phyloP scores from a whole-genome alignment of 352 stramenopile species.

The Phytophthora boehmeriae region DNA sequence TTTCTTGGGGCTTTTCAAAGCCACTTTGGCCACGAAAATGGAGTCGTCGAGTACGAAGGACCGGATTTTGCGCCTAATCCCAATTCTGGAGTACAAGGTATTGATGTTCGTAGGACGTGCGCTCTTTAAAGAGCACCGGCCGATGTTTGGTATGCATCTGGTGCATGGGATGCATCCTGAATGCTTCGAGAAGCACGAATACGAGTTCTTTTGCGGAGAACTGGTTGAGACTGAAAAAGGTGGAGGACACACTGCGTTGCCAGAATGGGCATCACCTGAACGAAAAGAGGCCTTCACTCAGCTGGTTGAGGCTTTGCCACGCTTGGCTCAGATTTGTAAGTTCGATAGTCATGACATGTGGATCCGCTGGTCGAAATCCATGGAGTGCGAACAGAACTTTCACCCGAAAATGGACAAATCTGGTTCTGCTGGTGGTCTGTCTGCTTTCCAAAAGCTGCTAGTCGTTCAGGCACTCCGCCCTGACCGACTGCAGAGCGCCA shows the following conservation, averaged over 20 bases:
- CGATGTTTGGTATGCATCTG: slow-evolving; percentile 95
- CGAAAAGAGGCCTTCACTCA: slow-evolving; percentile 85
- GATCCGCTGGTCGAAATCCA: slow-evolving; percentile 88
- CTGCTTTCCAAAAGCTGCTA: slow-evolving; percentile 92
- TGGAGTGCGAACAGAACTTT: slow-evolving; percentile 92
- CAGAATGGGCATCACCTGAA: slow-evolving; percentile 84
- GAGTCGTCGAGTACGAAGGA: slow-evolving; percentile 75
- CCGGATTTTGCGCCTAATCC: slow-evolving; percentile 82
- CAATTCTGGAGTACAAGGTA: slow-evolving; percentile 88
- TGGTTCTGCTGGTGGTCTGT: slow-evolving; percentile 55
- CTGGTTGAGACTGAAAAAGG: slow-evolving; percentile 46
- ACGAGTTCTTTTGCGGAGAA: slow-evolving; percentile 92
- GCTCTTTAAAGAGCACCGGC: slow-evolving; percentile 94
- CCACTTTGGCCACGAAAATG: slow-evolving; percentile 84
- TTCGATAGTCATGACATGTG: slow-evolving; percentile 88
- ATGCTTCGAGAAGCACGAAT: slow-evolving; percentile 93
- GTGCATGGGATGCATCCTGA: slow-evolving; percentile 93
- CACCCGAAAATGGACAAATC: slow-evolving; percentile 87
- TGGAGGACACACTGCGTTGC: slow-evolving; percentile 34
- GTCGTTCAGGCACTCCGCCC: slow-evolving; percentile 92
- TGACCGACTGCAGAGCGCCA: slow-evolving; percentile 90
- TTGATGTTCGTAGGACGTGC: slow-evolving; percentile 93
- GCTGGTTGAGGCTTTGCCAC: slow-evolving; percentile 78
- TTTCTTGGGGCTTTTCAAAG: slow-evolving; percentile 91
- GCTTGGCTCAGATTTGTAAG: slow-evolving; percentile 74